Evolutionary conservation across 2,329 filamentous ascomycete species (phyloP).

Genomic region (Cladosporium sp.): DNA sequence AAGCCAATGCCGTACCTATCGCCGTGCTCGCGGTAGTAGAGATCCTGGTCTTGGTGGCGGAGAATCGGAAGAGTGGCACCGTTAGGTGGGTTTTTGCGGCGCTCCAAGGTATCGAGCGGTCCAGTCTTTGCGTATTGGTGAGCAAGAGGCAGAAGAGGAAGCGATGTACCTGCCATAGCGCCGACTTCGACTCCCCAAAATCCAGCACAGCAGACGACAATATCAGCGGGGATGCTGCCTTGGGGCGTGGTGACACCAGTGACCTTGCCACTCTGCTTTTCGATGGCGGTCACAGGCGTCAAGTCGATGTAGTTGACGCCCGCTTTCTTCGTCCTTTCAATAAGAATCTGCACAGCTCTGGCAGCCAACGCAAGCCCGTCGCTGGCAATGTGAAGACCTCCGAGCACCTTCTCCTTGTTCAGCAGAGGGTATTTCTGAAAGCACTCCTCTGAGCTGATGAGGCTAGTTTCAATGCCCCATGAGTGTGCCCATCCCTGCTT

Average conservation of each 20-base stretch:
- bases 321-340: constrained; percentile 53
- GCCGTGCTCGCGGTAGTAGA: constrained; percentile 63
- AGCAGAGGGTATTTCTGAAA: constrained; percentile 52
- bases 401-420: constrained; percentile 51
- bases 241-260: constrained; percentile 53
- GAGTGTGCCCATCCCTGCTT: constrained; percentile 58
- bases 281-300: constrained; percentile 57
- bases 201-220: constrained; percentile 60
- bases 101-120: constrained; percentile 42
- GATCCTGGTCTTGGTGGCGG: constrained; percentile 59
- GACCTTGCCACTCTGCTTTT: constrained; percentile 45
- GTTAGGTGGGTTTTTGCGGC: constrained; percentile 42
- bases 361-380: constrained; percentile 60
- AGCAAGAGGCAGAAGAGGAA: constrained; percentile 58
- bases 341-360: constrained; percentile 58
- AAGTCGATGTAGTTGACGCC: constrained; percentile 55
- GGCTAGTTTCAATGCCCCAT: constrained; percentile 55
- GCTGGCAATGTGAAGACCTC: constrained; percentile 56
- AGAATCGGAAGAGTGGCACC: constrained; percentile 56
- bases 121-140: constrained; percentile 64
- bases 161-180: constrained; percentile 54
- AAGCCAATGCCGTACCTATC: constrained; percentile 61
- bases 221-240: constrained; percentile 53
- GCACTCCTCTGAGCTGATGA: constrained; percentile 53
- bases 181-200: constrained; percentile 65